These are phyloP conservation scores for Nannochloropsis oceanica DNA, from an alignment of 108 stramenopile species.

Conservation along the genomic window DNA sequence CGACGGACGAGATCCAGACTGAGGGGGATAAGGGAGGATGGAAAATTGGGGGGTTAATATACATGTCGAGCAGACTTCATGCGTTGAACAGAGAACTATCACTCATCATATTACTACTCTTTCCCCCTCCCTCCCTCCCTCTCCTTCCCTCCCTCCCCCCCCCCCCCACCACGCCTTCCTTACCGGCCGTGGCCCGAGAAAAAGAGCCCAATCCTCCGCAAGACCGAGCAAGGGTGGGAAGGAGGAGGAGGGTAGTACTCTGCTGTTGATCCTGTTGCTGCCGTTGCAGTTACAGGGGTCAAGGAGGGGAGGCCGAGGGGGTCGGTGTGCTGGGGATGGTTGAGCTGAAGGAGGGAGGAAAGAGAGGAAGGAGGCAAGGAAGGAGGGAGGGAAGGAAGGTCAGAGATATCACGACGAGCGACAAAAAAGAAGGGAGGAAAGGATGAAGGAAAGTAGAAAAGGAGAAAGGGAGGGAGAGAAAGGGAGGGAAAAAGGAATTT, in stretches of 20 bases:
- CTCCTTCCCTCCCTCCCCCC: background rate
- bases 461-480: background rate
- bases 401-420: no score
- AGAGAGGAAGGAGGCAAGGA: background rate
- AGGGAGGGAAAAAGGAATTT: no score
- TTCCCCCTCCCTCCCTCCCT: background rate
- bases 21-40: background rate
- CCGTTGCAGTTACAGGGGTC: background rate
- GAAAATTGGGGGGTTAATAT: background rate
- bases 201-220: no score
- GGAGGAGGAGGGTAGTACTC: no score
- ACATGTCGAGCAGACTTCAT: background rate
- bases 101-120: background rate
- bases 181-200: background rate
- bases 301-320: background rate
- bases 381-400: background rate
- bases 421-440: background rate
- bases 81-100: background rate
- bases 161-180: background rate
- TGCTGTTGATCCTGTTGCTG: background rate
- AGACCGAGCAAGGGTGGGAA: no score
- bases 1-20: background rate
- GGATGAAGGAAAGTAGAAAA: background rate
- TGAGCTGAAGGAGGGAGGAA: background rate
- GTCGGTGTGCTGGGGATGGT: background rate